Evolutionary conservation across 2,329 filamentous ascomycete species (phyloP).

Genomic region (Ophiostoma sp.): DNA sequence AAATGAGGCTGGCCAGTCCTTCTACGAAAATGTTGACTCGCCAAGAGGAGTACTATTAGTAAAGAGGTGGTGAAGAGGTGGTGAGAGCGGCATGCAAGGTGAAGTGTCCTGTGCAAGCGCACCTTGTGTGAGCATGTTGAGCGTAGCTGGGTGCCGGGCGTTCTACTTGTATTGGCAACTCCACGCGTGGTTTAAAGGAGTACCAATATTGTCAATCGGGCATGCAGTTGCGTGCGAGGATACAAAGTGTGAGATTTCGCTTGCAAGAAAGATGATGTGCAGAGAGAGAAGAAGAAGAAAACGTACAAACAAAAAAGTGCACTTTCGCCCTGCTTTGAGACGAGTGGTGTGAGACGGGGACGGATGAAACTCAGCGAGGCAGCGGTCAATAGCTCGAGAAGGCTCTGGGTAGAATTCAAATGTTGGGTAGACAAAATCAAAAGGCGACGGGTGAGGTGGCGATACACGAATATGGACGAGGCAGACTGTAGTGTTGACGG

Average conservation of each 20-base stretch:
- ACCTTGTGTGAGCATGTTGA: background rate
- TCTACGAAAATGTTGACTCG: no score
- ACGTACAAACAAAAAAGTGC: background rate
- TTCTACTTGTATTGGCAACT: background rate
- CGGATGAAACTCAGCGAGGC: background rate
- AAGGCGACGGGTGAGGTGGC: background rate
- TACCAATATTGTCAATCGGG: no score
- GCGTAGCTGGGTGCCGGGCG: background rate
- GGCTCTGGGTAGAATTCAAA: background rate
- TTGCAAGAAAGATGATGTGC: background rate
- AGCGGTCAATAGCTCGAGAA: background rate
- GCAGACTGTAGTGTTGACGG: background rate
- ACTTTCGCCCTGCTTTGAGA: background rate
- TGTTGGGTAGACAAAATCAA: background rate
- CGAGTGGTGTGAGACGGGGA: background rate
- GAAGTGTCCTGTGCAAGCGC: background rate
- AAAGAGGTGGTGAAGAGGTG: background rate
- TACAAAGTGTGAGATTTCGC: background rate
- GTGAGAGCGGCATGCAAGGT: background rate
- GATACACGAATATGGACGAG: background rate
- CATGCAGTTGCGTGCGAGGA: no score
- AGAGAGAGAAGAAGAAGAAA: background rate
- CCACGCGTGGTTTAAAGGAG: background rate
- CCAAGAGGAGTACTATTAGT: no score
- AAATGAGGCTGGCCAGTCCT: background rate